These are phyloP conservation scores for Salix exigua DNA, from an alignment of 345 rosid genomes.

Conservation along the genomic window DNA sequence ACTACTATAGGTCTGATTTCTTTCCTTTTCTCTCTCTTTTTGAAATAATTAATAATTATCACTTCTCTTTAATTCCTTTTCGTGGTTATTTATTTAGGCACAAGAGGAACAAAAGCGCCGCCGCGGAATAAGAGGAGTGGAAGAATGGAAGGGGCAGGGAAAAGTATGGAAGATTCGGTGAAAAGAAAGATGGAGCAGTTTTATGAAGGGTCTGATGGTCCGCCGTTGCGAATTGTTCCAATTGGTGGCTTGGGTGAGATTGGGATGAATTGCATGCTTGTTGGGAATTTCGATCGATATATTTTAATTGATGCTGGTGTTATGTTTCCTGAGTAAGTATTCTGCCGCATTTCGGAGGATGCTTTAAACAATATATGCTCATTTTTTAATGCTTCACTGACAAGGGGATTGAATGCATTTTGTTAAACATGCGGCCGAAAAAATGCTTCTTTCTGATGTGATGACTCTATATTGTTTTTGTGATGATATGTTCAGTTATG, in stretches of 20 bases:
- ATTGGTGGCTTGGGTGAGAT: slow-evolving; percentile 98
- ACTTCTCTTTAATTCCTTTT: not conserved
- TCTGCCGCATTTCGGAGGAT: not conserved
- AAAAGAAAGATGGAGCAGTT: slow-evolving; percentile 94
- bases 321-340: slow-evolving; percentile 97
- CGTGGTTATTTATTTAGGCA: slow-evolving; percentile 30
- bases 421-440: not conserved
- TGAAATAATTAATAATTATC: not conserved
- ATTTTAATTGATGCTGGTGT: slow-evolving; percentile 90
- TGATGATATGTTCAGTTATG: slow-evolving; percentile 50
- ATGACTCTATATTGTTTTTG: slow-evolving; percentile 15
- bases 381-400: slow-evolving; percentile 1
- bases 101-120: slow-evolving; percentile 45
- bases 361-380: not conserved
- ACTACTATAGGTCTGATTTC: slow-evolving; percentile 37
- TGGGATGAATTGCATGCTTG: slow-evolving; percentile 99
- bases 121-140: slow-evolving; percentile 40
- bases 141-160: slow-evolving; percentile 73
- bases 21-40: not conserved
- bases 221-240: slow-evolving; percentile 92
- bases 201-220: slow-evolving; percentile 87
- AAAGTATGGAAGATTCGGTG: slow-evolving; percentile 95
- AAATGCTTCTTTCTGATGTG: not conserved
- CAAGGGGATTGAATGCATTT: not conserved
- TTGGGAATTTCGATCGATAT: slow-evolving; percentile 89